A percentile compares a stretch with the other conserved stretches of the same genome.
Conservation (phyloP, 164 flowering plant species). For the Tetracentron sinense region DNA sequence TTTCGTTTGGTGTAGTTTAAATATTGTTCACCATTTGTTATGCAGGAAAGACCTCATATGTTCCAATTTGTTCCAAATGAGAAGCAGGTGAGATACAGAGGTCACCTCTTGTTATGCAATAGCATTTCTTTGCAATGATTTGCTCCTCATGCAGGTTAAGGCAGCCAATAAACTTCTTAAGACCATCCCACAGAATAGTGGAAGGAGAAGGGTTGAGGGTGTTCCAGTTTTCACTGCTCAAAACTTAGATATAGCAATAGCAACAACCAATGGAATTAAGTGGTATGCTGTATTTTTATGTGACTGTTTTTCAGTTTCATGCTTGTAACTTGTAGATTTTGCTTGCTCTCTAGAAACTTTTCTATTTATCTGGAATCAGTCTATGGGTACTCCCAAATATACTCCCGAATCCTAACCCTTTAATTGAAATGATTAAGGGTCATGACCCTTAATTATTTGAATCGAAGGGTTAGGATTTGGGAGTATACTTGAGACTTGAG, state of each 20-base stretch:
- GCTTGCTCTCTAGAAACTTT: not conserved
- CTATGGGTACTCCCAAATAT: no score
- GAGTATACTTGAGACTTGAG: no score
- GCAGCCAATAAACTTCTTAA: slow-evolving; percentile 84
- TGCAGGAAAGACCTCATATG: slow-evolving; percentile 85
- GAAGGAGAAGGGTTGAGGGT: slow-evolving; percentile 56
- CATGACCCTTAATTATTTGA: no score
- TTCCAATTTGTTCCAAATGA: slow-evolving; percentile 91
- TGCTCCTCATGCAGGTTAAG: slow-evolving; percentile 53
- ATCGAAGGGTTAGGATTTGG: no score
- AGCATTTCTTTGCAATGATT: slow-evolving; percentile 3
- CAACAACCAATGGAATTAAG: slow-evolving; percentile 80
- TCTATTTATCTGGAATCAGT: not conserved
- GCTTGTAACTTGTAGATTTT: not conserved
- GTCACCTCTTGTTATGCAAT: slow-evolving; percentile 3
- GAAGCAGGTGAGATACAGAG: slow-evolving; percentile 54
- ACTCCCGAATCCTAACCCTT: no score
- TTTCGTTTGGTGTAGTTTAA: slow-evolving; percentile 5
- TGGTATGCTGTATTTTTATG: slow-evolving; percentile 43
- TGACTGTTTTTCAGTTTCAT: not conserved
- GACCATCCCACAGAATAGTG: slow-evolving; percentile 36
- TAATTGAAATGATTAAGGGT: no score
- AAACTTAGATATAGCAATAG: slow-evolving; percentile 91
- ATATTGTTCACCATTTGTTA: slow-evolving; percentile 3
- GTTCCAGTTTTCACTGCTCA: slow-evolving; percentile 95